Evolutionary conservation across 805 yeast genomes (phyloP).

Genomic region (Metschnikowia koreensis): DNA sequence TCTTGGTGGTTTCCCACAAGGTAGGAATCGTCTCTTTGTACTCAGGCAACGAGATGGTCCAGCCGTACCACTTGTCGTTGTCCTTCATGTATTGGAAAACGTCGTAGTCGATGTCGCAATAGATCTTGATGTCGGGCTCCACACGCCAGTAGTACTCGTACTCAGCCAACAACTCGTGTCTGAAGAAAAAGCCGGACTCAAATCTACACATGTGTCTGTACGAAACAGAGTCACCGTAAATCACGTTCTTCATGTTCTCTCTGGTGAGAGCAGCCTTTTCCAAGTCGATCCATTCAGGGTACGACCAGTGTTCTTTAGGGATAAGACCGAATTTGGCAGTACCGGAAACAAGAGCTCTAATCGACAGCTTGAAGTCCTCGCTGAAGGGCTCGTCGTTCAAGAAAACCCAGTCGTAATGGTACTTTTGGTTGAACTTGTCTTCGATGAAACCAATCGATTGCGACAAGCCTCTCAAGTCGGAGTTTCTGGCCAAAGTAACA

Average conservation of each 20-base stretch:
- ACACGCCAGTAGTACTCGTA: slow-evolving; percentile 94
- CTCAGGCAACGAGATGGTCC: slow-evolving; percentile 80
- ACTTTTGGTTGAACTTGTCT: slow-evolving; percentile 82
- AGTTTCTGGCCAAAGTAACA: slow-evolving; percentile 74
- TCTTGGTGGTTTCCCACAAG: slow-evolving; percentile 74
- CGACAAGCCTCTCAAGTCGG: slow-evolving; percentile 61
- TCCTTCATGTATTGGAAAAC: slow-evolving; percentile 80
- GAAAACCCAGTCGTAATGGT: slow-evolving; percentile 92
- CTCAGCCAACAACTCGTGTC: slow-evolving; percentile 70
- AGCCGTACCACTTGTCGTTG: slow-evolving; percentile 78
- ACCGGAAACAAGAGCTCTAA: slow-evolving; percentile 72
- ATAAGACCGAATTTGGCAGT: slow-evolving; percentile 72
- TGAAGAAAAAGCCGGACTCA: slow-evolving; percentile 86
- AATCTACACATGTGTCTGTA: slow-evolving; percentile 93
- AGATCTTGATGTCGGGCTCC: slow-evolving; percentile 79
- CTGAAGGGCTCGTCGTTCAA: slow-evolving; percentile 83
- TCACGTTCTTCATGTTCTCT: slow-evolving; percentile 58
- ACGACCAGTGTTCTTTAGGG: slow-evolving; percentile 85
- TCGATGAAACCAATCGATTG: slow-evolving; percentile 75
- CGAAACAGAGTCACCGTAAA: slow-evolving; percentile 72
- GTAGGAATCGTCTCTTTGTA: slow-evolving; percentile 84
- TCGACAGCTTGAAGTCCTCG: slow-evolving; percentile 72
- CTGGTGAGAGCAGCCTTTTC: slow-evolving; percentile 67
- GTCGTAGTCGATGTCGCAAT: slow-evolving; percentile 83
- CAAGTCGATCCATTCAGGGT: slow-evolving; percentile 79